A percentile compares a stretch with the other conserved stretches of the same genome.
phyloP scores from a whole-genome alignment of 208 protist genomes.

The Acanthamoeba lenticulata region DNA sequence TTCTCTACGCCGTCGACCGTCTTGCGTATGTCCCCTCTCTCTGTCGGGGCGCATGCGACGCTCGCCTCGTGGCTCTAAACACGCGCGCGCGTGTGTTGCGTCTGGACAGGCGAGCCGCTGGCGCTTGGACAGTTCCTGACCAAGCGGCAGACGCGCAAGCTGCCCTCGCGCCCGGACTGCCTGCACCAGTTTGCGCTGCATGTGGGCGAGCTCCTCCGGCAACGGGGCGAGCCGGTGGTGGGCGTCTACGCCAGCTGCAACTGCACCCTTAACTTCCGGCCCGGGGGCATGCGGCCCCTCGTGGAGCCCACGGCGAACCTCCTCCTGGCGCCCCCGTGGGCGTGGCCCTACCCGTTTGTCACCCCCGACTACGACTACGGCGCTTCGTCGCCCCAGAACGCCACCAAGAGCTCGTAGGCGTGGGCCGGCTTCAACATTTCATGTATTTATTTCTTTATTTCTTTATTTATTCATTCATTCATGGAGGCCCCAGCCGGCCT shows the following conservation, averaged over 20 bases:
- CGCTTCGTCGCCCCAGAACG: no score
- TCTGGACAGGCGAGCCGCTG: neutral
- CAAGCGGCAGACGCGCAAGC: neutral
- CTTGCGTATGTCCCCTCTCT: neutral
- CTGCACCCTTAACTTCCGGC: neutral
- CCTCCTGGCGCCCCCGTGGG: neutral
- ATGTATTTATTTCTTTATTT: no score
- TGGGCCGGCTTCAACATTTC: no score
- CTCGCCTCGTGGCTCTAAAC: no score
- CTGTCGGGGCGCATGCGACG: no score
- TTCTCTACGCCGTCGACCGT: neutral
- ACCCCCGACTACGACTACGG: neutral
- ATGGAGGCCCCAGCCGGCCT: no score
- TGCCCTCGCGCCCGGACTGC: neutral
- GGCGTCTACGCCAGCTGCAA: neutral
- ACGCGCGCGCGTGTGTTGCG: neutral
- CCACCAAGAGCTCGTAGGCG: no score
- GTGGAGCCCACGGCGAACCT: neutral
- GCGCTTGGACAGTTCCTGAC: neutral
- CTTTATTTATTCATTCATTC: no score
- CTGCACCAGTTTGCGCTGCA: neutral
- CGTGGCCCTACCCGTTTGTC: slow-evolving; percentile 4
- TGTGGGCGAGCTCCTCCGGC: neutral
- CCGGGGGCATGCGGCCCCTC: neutral
- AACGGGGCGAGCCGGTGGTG: neutral